Conservation (phyloP, 768 basidiomycete species). For the Harrya chromipes region DNA sequence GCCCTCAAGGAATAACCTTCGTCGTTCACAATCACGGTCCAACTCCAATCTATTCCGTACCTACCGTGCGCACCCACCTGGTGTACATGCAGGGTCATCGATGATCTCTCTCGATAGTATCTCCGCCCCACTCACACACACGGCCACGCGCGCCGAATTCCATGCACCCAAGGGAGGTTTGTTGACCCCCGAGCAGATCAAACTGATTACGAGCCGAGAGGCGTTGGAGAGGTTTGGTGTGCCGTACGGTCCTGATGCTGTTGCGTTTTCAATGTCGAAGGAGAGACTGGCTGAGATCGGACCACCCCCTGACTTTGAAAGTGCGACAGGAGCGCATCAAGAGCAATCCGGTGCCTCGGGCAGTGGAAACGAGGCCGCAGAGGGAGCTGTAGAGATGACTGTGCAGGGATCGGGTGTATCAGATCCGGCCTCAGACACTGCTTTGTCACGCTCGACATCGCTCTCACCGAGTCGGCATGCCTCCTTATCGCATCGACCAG, state of each 20-base stretch:
- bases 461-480: not conserved
- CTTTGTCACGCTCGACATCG: not conserved
- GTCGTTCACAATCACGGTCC: constrained; percentile 38
- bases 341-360: not conserved
- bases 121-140: constrained; percentile 74
- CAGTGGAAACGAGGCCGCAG: not conserved
- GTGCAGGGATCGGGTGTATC: not conserved
- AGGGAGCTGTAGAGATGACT: not conserved
- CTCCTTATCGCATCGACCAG: not conserved
- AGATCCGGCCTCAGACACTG: not conserved
- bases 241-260: constrained; percentile 73
- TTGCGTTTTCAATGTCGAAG: constrained; percentile 54
- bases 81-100: constrained; percentile 52
- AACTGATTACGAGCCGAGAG: constrained; percentile 66
- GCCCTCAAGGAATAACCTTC: constrained; percentile 26
- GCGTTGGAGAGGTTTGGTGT: constrained; percentile 65
- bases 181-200: constrained; percentile 51
- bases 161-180: constrained; percentile 50
- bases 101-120: constrained; percentile 71
- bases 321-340: not conserved
- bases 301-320: constrained; percentile 55
- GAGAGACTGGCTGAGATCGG: constrained; percentile 33
- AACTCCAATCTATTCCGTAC: constrained; percentile 34
- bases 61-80: constrained; percentile 39
- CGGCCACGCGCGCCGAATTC: constrained; percentile 66